phyloP scores from a whole-genome alignment of 2,329 filamentous ascomycete species.

The Monosporascus sp. region DNA sequence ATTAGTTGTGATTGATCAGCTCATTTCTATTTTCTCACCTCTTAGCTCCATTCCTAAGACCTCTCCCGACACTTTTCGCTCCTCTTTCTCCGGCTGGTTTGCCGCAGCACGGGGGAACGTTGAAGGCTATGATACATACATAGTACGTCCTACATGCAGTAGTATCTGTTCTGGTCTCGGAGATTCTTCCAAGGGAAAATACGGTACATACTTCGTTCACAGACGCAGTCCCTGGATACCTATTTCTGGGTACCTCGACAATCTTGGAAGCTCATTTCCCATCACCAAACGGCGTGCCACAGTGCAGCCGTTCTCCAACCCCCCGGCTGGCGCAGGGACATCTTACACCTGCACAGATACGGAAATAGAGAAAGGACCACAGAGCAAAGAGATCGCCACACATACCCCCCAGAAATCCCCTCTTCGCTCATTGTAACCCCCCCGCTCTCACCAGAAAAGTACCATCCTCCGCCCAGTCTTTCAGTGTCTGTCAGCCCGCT shows the following conservation, averaged over 20 bases:
- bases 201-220: too few relatives aligned
- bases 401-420: background rate
- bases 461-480: background rate
- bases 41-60: background rate
- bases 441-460: background rate
- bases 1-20: background rate
- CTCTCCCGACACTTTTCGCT: background rate
- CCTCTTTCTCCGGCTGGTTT: background rate
- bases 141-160: too few relatives aligned
- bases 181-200: too few relatives aligned
- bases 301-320: background rate
- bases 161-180: too few relatives aligned
- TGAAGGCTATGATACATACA: background rate
- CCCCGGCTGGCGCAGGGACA: background rate
- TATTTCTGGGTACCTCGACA: too few relatives aligned
- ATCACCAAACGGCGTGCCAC: too few relatives aligned
- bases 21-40: background rate
- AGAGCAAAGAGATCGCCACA: background rate
- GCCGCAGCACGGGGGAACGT: background rate
- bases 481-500: constrained; percentile 2
- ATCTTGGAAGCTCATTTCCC: too few relatives aligned
- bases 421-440: background rate
- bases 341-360: background rate
- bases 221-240: too few relatives aligned
- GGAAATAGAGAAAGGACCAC: background rate